Evolutionary conservation across 305 asterid species (phyloP).

Genomic region (Withania somnifera): DNA sequence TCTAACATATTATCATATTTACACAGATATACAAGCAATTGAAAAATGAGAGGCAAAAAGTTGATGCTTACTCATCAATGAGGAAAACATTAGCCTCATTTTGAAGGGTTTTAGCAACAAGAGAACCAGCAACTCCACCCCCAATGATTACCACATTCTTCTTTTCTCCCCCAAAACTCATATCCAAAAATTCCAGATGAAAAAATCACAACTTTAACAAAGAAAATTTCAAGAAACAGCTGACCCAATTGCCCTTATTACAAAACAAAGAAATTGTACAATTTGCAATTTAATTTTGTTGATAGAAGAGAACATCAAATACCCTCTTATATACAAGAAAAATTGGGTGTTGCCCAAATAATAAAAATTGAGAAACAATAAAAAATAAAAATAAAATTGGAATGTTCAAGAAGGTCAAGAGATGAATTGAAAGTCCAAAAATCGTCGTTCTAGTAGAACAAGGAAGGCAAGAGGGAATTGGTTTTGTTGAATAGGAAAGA

Average conservation of each 20-base stretch:
- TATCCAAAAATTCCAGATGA: slow-evolving; percentile 6
- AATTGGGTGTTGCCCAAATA: not conserved
- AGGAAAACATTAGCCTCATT: slow-evolving; percentile 49
- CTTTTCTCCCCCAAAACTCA: slow-evolving; percentile 28
- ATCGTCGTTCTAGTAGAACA: not conserved
- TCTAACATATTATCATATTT: not conserved
- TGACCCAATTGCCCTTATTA: not conserved
- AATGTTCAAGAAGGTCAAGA: not conserved
- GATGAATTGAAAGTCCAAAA: too few relatives aligned
- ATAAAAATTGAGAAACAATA: not conserved
- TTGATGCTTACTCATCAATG: slow-evolving; percentile 29
- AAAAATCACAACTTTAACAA: not conserved
- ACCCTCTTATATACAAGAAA: not conserved
- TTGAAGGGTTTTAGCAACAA: slow-evolving; percentile 55
- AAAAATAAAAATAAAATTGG: not conserved
- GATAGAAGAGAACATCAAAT: not conserved
- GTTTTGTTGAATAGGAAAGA: not conserved
- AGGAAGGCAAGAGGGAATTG: not conserved
- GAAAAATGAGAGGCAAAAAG: not conserved
- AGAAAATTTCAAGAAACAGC: not conserved
- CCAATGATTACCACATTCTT: slow-evolving; percentile 70
- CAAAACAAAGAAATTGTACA: not conserved
- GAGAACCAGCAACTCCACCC: slow-evolving; percentile 77
- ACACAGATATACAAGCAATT: not conserved
- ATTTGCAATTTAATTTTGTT: not conserved